Conservation (phyloP, 257 asterid species). For the Gentiana dahurica region DNA sequence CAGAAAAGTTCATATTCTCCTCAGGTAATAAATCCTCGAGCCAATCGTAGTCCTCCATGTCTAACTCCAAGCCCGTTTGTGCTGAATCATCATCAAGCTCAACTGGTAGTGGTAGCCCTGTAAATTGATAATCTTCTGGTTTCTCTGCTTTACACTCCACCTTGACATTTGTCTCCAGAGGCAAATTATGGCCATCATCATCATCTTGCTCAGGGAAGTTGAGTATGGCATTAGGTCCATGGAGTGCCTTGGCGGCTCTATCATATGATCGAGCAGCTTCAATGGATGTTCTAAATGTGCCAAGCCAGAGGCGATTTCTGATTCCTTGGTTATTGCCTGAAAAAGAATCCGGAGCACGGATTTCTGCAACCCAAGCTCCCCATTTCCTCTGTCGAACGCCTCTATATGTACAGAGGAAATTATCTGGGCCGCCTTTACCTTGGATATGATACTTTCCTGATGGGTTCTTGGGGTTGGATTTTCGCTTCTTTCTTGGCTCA, state of each 20-base stretch:
- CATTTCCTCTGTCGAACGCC: constrained; percentile 29
- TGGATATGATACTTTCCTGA: constrained; percentile 17
- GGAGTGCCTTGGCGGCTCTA: constrained; percentile 16
- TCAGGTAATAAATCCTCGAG: constrained; percentile 2
- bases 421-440: constrained; percentile 28
- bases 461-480: constrained; percentile 7
- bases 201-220: constrained; percentile 15
- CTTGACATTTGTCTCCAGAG: too few relatives aligned
- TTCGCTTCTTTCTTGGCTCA: constrained; percentile 1
- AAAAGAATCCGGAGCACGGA: constrained; percentile 12
- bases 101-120: background rate
- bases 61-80: background rate
- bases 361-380: constrained; percentile 33
- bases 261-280: constrained; percentile 26
- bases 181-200: too few relatives aligned
- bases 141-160: too few relatives aligned
- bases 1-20: too few relatives aligned
- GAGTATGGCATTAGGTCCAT: constrained; percentile 14
- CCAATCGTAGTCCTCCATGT: background rate
- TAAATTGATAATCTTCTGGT: background rate
- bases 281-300: constrained; percentile 14
- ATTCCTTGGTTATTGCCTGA: background rate
- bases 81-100: background rate
- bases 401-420: constrained; percentile 9
- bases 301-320: constrained; percentile 21